These are phyloP conservation scores for Mortierella sp. DNA, from an alignment of 371 early-diverging fungal genomes.

Conservation along the genomic window DNA sequence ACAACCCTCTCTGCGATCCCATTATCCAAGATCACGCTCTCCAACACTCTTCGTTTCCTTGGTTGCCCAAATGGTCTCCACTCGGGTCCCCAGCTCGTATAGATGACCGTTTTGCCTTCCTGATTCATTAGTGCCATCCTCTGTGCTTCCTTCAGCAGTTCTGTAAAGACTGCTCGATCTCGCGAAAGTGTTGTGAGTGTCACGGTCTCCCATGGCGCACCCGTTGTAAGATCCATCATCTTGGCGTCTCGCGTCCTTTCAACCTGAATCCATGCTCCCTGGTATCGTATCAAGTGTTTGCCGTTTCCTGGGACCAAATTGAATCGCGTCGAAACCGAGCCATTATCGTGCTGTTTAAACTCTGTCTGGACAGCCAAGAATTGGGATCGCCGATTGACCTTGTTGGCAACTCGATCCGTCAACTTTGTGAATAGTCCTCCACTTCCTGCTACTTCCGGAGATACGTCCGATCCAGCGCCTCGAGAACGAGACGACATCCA, in stretches of 20 bases:
- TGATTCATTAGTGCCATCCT: constrained; percentile 84
- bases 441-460: background rate
- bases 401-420: constrained; percentile 51
- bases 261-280: constrained; percentile 89
- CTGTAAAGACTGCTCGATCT: constrained; percentile 80
- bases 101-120: constrained; percentile 95
- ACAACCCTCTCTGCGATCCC: constrained; percentile 82
- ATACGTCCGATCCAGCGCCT: constrained; percentile 12
- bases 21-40: constrained; percentile 88
- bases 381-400: constrained; percentile 59
- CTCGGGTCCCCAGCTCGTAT: constrained; percentile 94
- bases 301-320: constrained; percentile 94
- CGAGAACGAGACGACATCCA: constrained; percentile 85
- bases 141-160: constrained; percentile 87
- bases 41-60: constrained; percentile 82
- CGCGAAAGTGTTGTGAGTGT: constrained; percentile 90
- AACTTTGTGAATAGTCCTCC: constrained; percentile 45
- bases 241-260: constrained; percentile 85
- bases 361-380: constrained; percentile 91
- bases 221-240: constrained; percentile 91
- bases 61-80: constrained; percentile 98
- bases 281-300: constrained; percentile 86
- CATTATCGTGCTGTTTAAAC: constrained; percentile 91
- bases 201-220: constrained; percentile 94
- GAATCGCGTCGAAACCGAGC: constrained; percentile 85